Conservation (phyloP, 2,329 filamentous ascomycete species). For the Nigrograna mackinnonii region DNA sequence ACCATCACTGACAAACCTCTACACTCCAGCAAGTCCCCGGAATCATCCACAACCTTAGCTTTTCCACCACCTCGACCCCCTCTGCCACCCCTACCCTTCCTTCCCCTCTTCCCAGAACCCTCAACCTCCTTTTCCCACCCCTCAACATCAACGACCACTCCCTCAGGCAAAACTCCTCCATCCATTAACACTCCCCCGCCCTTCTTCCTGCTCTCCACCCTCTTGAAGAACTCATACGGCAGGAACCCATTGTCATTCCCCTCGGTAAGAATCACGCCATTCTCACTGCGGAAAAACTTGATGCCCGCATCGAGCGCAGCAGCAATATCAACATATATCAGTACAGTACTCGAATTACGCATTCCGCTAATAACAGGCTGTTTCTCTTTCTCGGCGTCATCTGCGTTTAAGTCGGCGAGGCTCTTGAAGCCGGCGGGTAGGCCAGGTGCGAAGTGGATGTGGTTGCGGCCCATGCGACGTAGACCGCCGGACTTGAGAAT, state of each 20-base stretch:
- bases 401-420: neutral
- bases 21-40: slow-evolving; percentile 21
- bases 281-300: slow-evolving; percentile 70
- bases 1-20: no score
- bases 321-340: slow-evolving; percentile 77
- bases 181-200: slow-evolving; percentile 70
- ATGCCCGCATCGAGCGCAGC: slow-evolving; percentile 64
- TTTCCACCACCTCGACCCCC: slow-evolving; percentile 29
- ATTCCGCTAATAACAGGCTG: slow-evolving; percentile 76
- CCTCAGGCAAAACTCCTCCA: slow-evolving; percentile 62
- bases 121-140: slow-evolving; percentile 36
- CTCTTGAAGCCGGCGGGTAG: slow-evolving; percentile 56
- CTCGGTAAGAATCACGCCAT: slow-evolving; percentile 51
- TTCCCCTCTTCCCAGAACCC: slow-evolving; percentile 11
- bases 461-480: slow-evolving; percentile 78
- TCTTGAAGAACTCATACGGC: slow-evolving; percentile 63
- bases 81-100: slow-evolving; percentile 23
- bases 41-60: slow-evolving; percentile 24
- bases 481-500: slow-evolving; percentile 81
- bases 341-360: slow-evolving; percentile 62
- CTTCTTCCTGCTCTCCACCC: slow-evolving; percentile 65
- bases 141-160: slow-evolving; percentile 41
- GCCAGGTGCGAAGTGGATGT: slow-evolving; percentile 86
- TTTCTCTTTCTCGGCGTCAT: slow-evolving; percentile 12
- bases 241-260: slow-evolving; percentile 50